Base-by-base conservation (phyloP, 129 eudicot genomes). In the Tanacetum coccineum region DNA sequence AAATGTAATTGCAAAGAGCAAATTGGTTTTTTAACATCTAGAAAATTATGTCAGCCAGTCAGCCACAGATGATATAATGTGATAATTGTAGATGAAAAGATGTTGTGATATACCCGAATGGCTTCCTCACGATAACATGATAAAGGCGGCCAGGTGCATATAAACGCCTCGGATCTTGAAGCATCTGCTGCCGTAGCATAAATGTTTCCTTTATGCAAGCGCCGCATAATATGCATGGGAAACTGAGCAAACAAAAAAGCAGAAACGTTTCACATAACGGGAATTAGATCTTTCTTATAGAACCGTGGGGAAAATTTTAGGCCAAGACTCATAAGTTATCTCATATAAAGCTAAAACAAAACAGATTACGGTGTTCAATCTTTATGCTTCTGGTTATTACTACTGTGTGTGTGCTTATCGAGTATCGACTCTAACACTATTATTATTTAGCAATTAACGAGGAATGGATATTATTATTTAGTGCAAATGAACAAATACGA, bases 141-240 rank as follows among this genome's bases (percentile, higher is more conserved):
- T 94, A 94, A 70, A 94, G 89, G 56, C 99, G 97, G 47, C 99
- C 99, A 55, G 99, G 97, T 64, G 97, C 99, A 82, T 87, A 94
- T 69, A 94, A 80, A 64, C 99, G 91, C 70, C 99, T 89, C 21
- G 97, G 93, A 79, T 94, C 99, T 73, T 79, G 80, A 59, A 94
- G 91, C 93, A 76, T 82, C 61, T 87, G 80, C 82, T 87, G 87
- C 76, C 89, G 97, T 52, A 83, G 62, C 36, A 89, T 94, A 81
- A 84, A 94, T 53, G 99, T 94, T 70, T 94, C 99, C 81, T 82
- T 89, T 76, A 94, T 70, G 87, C 99, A 94, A 84, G 81, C 83
- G 64, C 71, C 73, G 76, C 99, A 94, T 47, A 94, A 32, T 79
- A 94, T 81, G 84, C 99, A 94, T 1, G 99, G 99, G 71, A 94